Base-by-base conservation (phyloP, 2,329 filamentous ascomycete species). In the Shiraia sp. region DNA sequence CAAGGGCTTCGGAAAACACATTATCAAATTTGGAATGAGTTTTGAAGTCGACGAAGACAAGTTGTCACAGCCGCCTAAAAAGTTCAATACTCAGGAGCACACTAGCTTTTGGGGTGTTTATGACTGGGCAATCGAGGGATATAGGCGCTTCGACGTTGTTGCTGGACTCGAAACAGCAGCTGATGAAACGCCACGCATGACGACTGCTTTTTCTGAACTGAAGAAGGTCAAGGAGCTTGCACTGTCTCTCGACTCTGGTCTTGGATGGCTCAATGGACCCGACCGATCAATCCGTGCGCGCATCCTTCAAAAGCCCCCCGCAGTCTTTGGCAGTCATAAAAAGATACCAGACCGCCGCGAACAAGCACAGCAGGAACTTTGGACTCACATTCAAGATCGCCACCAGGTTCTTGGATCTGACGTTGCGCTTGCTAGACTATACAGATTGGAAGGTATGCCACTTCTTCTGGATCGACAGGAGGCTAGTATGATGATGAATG, bases 241-340 rank as follows among this genome's bases (percentile, higher is more conserved):
- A 0, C 66, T 89, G 3, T 86, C 81, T 13, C 76, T 87, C 28
- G 82, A 87, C 57, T 83, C 78, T 41, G 84, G 85, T 8, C 72
- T 88, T 26, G 86, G 86, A 9, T 88, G 83, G 75, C 74, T 88
- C 9, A 71, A 72, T 32, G 83, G 84, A 1, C 80, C 83, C 1
- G 83, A 87, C 59, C 68, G 75, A 13, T 78, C 75, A 0, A 68
- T 76, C 27, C 65, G 72, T 14, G 76, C 76, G 32, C 70, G 71
- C 5, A 70, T 78, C 14, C 70, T 78, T 32, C 67, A 72, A 13
- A 70, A 69, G 2, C 65, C 63, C 14, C 62, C 69, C 19, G 49
- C 60, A 7, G 72, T 82, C 1, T 81, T 82, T 55, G 76, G 76
- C 9, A 59, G 58, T 27, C 55, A 44, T 8, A 69, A 65, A 54